A percentile compares a stretch with the other conserved stretches of the same genome.
phyloP scores from a whole-genome alignment of 2,329 filamentous ascomycete species.

The Exophiala dermatitidis region DNA sequence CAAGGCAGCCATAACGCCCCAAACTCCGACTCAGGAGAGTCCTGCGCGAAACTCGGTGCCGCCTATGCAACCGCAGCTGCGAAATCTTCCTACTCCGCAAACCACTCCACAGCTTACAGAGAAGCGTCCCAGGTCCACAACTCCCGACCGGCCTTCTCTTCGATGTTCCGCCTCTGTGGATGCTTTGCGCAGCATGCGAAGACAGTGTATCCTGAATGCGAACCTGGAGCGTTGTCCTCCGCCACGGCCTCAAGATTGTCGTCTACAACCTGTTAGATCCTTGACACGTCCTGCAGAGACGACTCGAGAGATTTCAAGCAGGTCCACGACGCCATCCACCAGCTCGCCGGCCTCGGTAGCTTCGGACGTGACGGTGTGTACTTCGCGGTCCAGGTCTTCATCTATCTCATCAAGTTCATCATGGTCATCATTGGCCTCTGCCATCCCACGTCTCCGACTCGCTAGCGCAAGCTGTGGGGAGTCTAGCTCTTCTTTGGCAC shows the following conservation, averaged over 20 bases:
- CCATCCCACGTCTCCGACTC: constrained; percentile 6
- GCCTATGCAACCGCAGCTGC: constrained; percentile 49
- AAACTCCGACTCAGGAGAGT: constrained; percentile 15
- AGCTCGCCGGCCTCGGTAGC: constrained; percentile 58
- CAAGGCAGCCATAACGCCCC: constrained; percentile 2
- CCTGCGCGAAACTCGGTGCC: constrained; percentile 34
- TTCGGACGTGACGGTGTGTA: constrained; percentile 52
- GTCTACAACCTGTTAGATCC: constrained; percentile 12
- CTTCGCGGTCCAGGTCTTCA: constrained; percentile 49
- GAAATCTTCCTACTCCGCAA: constrained; percentile 54
- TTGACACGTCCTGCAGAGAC: constrained; percentile 22
- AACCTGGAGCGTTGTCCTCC: constrained; percentile 47
- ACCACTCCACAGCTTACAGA: constrained; percentile 48
- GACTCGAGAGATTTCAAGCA: constrained; percentile 11
- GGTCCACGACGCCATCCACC: constrained; percentile 19
- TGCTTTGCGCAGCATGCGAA: constrained; percentile 52
- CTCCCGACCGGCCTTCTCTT: constrained; percentile 52
- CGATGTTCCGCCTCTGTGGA: constrained; percentile 50
- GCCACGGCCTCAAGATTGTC: constrained; percentile 26
- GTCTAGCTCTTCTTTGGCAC: constrained; percentile 13
- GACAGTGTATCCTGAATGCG: constrained; percentile 48
- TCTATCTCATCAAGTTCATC: constrained; percentile 41
- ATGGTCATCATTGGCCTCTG: constrained; percentile 17
- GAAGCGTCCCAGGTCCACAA: constrained; percentile 29
- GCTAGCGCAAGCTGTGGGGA: neutral